These are phyloP conservation scores for Fomitopsis pinicola DNA, from an alignment of 1,284 basidiomycete species.

Conservation along the genomic window DNA sequence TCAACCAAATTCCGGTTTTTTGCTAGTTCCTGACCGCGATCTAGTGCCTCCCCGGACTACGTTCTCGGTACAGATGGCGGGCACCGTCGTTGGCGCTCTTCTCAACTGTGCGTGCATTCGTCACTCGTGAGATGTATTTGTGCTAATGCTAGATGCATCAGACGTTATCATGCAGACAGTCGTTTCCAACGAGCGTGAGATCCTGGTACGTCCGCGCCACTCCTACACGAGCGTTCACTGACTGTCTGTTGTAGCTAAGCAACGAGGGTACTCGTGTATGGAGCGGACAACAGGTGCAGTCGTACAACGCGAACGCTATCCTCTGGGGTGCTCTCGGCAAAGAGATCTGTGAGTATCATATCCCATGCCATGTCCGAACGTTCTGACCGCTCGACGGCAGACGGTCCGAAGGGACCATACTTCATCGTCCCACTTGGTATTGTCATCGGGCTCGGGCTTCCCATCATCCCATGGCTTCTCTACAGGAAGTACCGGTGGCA, in stretches of 20 bases:
- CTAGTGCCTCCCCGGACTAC: conserved; percentile 28
- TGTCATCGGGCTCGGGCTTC: conserved; percentile 45
- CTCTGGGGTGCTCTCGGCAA: conserved; percentile 52
- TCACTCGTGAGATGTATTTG: neutral
- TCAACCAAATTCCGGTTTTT: too few species aligned
- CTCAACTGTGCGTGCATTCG: conserved; percentile 19
- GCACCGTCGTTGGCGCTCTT: conserved; percentile 38
- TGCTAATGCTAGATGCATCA: neutral
- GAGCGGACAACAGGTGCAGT: conserved; percentile 42
- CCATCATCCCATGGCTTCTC: conserved; percentile 49
- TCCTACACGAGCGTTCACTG: neutral
- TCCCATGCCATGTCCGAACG: conserved; percentile 5
- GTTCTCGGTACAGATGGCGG: conserved; percentile 45
- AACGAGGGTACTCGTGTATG: conserved; percentile 43
- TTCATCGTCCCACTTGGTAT: conserved; percentile 19
- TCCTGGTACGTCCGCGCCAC: conserved; percentile 8
- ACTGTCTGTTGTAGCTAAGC: conserved; percentile 24
- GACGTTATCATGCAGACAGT: conserved; percentile 26
- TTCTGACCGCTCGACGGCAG: conserved; percentile 15
- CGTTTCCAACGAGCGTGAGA: conserved; percentile 20
- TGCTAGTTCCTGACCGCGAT: neutral
- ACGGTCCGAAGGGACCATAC: conserved; percentile 35
- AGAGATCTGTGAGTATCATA: conserved; percentile 25
- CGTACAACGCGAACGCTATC: conserved; percentile 46
- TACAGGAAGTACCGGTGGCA: conserved; percentile 43